These are phyloP conservation scores for Lipomyces mesembrius DNA, from an alignment of 805 yeast species.

Conservation along the genomic window DNA sequence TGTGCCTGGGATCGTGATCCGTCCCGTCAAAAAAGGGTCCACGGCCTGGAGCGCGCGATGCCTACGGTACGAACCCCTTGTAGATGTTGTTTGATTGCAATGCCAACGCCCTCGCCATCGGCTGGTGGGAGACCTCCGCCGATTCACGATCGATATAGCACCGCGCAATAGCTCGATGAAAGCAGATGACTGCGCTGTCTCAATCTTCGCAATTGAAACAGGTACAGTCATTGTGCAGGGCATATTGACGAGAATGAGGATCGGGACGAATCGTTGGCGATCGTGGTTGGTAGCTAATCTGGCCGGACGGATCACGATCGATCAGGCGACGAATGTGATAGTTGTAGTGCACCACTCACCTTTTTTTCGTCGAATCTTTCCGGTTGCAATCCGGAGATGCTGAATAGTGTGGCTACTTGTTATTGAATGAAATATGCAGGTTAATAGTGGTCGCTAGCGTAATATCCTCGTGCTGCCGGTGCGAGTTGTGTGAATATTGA, in stretches of 20 bases:
- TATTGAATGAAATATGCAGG: neutral
- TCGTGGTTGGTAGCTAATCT: neutral
- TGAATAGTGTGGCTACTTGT: neutral
- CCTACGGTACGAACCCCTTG: no score
- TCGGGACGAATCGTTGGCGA: neutral
- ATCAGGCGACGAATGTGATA: neutral
- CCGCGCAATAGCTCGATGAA: neutral
- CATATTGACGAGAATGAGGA: neutral
- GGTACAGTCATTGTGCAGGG: neutral
- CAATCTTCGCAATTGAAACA: neutral
- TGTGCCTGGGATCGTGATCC: neutral
- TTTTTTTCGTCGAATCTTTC: neutral
- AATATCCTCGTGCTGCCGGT: neutral
- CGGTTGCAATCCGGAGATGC: neutral
- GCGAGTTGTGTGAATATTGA: neutral
- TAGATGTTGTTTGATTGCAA: no score
- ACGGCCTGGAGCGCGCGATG: no score
- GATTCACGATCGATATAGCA: neutral
- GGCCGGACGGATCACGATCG: neutral
- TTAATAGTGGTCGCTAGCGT: neutral
- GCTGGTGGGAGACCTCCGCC: no score
- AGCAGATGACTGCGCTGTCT: neutral
- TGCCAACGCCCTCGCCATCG: no score
- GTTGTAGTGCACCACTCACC: neutral
- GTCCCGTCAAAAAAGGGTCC: neutral